phyloP scores from a whole-genome alignment of 345 rosid genomes.

The Eucalyptus cladocalyx region DNA sequence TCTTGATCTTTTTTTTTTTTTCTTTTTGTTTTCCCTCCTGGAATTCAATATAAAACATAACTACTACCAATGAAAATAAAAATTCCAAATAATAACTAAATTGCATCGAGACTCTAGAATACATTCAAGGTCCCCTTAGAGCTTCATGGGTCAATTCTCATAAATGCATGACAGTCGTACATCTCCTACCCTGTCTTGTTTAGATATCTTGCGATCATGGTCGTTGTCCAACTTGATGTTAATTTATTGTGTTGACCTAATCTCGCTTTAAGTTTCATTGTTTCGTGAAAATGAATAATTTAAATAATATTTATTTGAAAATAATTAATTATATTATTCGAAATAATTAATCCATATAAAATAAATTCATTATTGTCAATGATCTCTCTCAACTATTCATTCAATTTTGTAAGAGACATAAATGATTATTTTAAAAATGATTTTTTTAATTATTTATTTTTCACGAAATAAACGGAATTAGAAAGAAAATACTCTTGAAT shows the following conservation, averaged over 20 bases:
- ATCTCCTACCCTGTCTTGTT: not conserved
- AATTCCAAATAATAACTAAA: not conserved
- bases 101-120: not conserved
- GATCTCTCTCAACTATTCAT: not conserved
- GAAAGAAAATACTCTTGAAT: not conserved
- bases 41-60: not conserved
- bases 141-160: not conserved
- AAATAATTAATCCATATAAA: no score
- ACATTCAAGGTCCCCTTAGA: not conserved
- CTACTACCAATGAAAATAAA: not conserved
- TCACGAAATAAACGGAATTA: no score
- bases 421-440: accelerated
- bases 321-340: no score
- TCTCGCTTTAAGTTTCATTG: no score
- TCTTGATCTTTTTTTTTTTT: not conserved
- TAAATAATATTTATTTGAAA: no score
- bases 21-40: not conserved
- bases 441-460: no score
- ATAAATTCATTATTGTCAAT: not conserved
- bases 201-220: not conserved
- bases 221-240: not conserved
- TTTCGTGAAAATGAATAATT: no score
- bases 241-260: not conserved
- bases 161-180: not conserved
- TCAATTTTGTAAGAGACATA: not conserved